These are phyloP conservation scores for Alectoria sarmentosa DNA, from an alignment of 495 filamentous ascomycete species.

Conservation along the genomic window DNA sequence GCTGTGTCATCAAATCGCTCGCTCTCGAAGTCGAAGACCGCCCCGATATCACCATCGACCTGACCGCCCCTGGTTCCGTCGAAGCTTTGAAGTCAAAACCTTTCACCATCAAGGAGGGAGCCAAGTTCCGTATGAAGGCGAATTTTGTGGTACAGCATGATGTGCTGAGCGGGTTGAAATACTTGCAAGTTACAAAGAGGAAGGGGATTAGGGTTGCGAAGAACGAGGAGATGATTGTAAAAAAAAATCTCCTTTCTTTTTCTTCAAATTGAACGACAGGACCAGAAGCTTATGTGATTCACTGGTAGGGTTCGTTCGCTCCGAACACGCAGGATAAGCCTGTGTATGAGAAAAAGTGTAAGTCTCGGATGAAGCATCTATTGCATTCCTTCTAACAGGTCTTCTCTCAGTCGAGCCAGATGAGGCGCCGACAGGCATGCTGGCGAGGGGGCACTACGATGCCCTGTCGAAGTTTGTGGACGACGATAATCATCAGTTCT, in stretches of 20 bases:
- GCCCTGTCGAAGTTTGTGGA: constrained; percentile 83
- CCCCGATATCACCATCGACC: constrained; percentile 75
- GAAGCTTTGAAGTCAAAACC: constrained; percentile 72
- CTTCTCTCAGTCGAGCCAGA: constrained; percentile 65
- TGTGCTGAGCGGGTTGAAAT: constrained; percentile 88
- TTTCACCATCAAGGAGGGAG: constrained; percentile 95
- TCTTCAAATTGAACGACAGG: not conserved
- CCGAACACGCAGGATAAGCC: constrained; percentile 82
- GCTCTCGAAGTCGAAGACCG: constrained; percentile 76
- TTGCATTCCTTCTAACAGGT: constrained; percentile 3
- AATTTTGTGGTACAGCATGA: constrained; percentile 93
- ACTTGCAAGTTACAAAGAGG: constrained; percentile 85
- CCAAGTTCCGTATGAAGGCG: constrained; percentile 85
- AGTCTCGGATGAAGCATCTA: constrained; percentile 31
- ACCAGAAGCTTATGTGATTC: not conserved
- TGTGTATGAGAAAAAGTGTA: constrained; percentile 84
- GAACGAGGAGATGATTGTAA: constrained; percentile 92
- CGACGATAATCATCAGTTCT: constrained; percentile 79
- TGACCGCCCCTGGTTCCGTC: constrained; percentile 54
- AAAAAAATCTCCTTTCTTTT: too few relatives aligned
- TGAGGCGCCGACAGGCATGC: constrained; percentile 83
- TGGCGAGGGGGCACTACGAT: constrained; percentile 79
- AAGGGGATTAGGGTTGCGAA: constrained; percentile 79
- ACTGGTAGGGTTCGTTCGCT: constrained; percentile 69
- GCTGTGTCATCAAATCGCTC: constrained; percentile 77